Evolutionary conservation across 495 filamentous ascomycete species (phyloP).

Genomic region (Aspergillus nanangensis): DNA sequence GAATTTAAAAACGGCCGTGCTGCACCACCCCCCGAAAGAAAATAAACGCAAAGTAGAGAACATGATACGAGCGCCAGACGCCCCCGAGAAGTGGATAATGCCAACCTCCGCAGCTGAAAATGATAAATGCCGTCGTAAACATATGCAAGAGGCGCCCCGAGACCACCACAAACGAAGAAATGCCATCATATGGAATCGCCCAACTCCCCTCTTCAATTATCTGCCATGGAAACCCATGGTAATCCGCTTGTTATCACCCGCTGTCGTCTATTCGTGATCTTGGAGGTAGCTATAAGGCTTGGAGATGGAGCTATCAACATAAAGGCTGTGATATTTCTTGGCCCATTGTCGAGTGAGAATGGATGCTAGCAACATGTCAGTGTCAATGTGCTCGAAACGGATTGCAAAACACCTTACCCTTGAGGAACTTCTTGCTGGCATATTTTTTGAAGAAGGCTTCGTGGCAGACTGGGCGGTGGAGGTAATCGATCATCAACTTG

Average conservation of each 20-base stretch:
- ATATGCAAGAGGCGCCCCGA: constrained; percentile 40
- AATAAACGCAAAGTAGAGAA: constrained; percentile 14
- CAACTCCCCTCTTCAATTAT: constrained; percentile 23
- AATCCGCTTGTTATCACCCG: constrained; percentile 20
- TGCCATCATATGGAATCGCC: constrained; percentile 41
- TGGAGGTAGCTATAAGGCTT: constrained; percentile 36
- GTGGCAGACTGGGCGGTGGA: constrained; percentile 80
- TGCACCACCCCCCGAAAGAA: constrained; percentile 8
- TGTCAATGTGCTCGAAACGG: constrained; percentile 11
- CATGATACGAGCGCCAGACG: constrained; percentile 33
- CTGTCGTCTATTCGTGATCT: constrained; percentile 31
- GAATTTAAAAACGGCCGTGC: constrained; percentile 3
- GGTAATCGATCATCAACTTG: constrained; percentile 91
- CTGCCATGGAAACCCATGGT: constrained; percentile 7
- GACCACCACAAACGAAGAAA: constrained; percentile 41
- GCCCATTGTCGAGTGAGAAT: constrained; percentile 90
- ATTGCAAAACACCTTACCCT: constrained; percentile 55
- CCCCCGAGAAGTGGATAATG: constrained; percentile 30
- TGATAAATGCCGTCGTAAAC: constrained; percentile 40
- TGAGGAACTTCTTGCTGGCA: constrained; percentile 96
- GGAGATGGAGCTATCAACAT: constrained; percentile 34
- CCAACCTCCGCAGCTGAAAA: constrained; percentile 38
- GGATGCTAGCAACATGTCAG: constrained; percentile 58
- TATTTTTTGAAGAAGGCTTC: constrained; percentile 99
- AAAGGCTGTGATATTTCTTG: constrained; percentile 60